Conservation (phyloP, 2,329 filamentous ascomycete species). For the Exophiala sp. region DNA sequence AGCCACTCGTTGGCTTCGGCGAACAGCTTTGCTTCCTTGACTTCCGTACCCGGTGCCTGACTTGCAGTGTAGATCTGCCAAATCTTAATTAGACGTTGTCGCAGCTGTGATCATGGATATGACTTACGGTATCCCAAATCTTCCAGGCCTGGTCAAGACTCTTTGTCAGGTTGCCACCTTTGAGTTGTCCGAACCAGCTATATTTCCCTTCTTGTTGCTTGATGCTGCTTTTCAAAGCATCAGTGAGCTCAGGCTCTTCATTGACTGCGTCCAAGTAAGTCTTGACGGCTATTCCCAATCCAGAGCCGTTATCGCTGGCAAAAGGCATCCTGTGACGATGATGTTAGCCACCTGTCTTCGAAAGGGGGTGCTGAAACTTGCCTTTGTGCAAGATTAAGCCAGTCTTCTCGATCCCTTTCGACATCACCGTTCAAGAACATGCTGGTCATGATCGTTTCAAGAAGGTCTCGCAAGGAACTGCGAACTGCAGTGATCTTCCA, state of each 20-base stretch:
- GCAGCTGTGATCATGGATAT: background rate
- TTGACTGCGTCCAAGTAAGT: slow-evolving; percentile 43
- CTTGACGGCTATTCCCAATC: slow-evolving; percentile 44
- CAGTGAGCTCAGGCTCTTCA: slow-evolving; percentile 20
- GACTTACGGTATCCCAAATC: slow-evolving; percentile 59
- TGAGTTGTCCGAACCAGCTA: slow-evolving; percentile 25
- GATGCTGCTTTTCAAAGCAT: slow-evolving; percentile 22
- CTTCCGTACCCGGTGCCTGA: slow-evolving; percentile 48
- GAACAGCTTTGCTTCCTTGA: slow-evolving; percentile 51
- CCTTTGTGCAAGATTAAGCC: slow-evolving; percentile 65
- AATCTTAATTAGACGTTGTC: slow-evolving; percentile 7
- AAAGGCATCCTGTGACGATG: slow-evolving; percentile 37
- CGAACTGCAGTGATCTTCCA: slow-evolving; percentile 76
- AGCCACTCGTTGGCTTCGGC: slow-evolving; percentile 58
- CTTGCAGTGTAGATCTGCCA: slow-evolving; percentile 53
- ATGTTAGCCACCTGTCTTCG: slow-evolving; percentile 19
- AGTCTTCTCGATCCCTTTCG: slow-evolving; percentile 61
- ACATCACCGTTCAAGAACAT: slow-evolving; percentile 78
- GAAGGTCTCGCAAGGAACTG: slow-evolving; percentile 69
- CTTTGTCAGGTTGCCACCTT: slow-evolving; percentile 37
- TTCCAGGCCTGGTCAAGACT: slow-evolving; percentile 57
- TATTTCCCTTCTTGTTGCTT: slow-evolving; percentile 26
- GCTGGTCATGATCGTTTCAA: slow-evolving; percentile 74
- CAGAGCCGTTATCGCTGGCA: slow-evolving; percentile 42
- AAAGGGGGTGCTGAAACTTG: slow-evolving; percentile 40